Conservation (phyloP, 2,329 filamentous ascomycete species). For the Trichoderma cornu-damae region DNA sequence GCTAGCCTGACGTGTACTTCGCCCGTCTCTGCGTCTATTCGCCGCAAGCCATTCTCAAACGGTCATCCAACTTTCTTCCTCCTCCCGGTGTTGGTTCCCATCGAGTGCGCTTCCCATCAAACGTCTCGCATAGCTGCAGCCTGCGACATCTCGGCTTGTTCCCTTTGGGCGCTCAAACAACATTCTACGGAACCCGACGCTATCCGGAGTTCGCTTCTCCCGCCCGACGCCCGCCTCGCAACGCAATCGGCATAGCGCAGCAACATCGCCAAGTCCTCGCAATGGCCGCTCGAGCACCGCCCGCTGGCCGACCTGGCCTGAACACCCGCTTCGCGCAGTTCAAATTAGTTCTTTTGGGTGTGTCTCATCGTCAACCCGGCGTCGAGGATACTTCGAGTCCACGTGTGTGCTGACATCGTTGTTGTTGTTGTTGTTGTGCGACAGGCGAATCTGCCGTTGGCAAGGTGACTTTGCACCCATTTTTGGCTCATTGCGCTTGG, state of each 20-base stretch:
- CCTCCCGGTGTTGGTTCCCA: background rate
- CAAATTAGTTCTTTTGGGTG: constrained; percentile 95
- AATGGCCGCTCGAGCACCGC: constrained; percentile 80
- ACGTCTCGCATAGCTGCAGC: background rate
- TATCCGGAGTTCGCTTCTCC: background rate
- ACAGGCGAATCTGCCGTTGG: constrained; percentile 96
- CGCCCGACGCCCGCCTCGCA: background rate
- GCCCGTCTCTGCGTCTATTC: constrained; percentile 21
- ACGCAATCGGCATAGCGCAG: constrained; percentile 21
- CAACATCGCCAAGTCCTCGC: constrained; percentile 30
- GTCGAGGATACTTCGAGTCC: constrained; percentile 18
- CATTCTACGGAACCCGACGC: background rate
- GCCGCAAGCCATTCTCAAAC: constrained; percentile 21
- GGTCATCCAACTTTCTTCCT: constrained; percentile 3
- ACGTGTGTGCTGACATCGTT: constrained; percentile 17
- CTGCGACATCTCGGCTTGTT: background rate
- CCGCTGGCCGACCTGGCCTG: constrained; percentile 56
- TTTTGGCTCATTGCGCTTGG: background rate
- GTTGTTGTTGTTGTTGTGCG: constrained; percentile 19
- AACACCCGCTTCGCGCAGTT: constrained; percentile 95
- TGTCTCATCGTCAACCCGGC: constrained; percentile 28
- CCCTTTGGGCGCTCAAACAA: background rate
- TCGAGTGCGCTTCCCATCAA: constrained; percentile 9
- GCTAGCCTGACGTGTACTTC: constrained; percentile 22
- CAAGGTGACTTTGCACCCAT: constrained; percentile 62